These are phyloP conservation scores for Stachybotrys chlorohalonatus DNA, from an alignment of 2,329 filamentous ascomycete genomes.

Conservation along the genomic window DNA sequence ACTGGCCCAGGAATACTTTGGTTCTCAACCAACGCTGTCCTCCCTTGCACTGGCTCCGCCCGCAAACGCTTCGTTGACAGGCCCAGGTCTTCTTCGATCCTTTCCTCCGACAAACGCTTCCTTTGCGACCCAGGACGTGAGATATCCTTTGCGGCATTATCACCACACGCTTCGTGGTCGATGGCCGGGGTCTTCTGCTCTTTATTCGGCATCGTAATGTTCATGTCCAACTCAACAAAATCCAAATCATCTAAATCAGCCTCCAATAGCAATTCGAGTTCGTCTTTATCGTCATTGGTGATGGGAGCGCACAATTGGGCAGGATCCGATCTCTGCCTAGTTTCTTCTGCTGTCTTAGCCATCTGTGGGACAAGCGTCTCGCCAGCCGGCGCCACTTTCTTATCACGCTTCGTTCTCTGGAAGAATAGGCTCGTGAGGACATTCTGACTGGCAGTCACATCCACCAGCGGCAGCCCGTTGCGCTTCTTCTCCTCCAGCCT, in stretches of 20 bases:
- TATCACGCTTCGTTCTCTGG: slow-evolving; percentile 14
- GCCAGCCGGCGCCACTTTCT: too few relatives aligned
- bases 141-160: neutral
- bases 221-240: neutral
- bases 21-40: too few relatives aligned
- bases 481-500: slow-evolving; percentile 40
- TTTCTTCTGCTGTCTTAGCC: neutral
- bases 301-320: neutral
- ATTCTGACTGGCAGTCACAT: slow-evolving; percentile 46
- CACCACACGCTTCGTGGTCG: neutral
- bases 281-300: neutral
- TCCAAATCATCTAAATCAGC: neutral
- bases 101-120: neutral
- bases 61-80: slow-evolving; percentile 1
- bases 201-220: neutral
- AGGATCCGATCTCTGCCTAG: neutral
- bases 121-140: neutral
- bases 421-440: slow-evolving; percentile 45
- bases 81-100: slow-evolving; percentile 12
- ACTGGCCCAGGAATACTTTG: neutral
- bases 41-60: neutral
- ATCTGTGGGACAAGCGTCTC: neutral
- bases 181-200: neutral
- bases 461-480: slow-evolving; percentile 43
- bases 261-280: neutral